phyloP scores from a whole-genome alignment of 129 eudicot species.

The Lactuca sativa region DNA sequence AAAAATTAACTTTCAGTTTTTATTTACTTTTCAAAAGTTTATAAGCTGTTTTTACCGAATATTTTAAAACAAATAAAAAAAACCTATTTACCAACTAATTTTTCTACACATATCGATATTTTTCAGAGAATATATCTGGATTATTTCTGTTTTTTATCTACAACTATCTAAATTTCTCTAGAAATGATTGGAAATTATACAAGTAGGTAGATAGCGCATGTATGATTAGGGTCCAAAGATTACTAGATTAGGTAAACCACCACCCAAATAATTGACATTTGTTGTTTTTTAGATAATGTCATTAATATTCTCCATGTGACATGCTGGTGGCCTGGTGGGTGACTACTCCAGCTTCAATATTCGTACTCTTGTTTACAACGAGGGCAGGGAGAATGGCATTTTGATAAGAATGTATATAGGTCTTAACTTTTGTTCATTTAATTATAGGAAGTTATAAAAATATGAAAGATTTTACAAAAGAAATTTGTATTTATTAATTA shows the following conservation, averaged over 20 bases:
- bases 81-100: too few relatives aligned
- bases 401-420: not conserved
- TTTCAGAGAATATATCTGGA: not conserved
- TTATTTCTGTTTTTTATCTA: not conserved
- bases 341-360: constrained; percentile 20
- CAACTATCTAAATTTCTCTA: not conserved
- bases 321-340: constrained; percentile 27
- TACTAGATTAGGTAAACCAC: constrained; percentile 37
- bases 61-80: too few relatives aligned
- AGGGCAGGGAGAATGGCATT: too few relatives aligned
- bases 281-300: constrained; percentile 20
- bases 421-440: not conserved
- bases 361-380: not conserved
- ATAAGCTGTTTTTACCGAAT: too few relatives aligned
- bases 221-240: constrained; percentile 21
- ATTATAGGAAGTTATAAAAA: not conserved
- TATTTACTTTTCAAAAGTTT: not conserved
- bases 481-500: too few relatives aligned
- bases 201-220: constrained; percentile 25
- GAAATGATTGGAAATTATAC: constrained; percentile 20
- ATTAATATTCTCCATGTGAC: constrained; percentile 37
- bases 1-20: not conserved
- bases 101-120: not conserved
- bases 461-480: not conserved
- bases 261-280: constrained; percentile 28